These are phyloP conservation scores for Penicillium sp. DNA, from an alignment of 2,329 filamentous ascomycete genomes.

Conservation along the genomic window DNA sequence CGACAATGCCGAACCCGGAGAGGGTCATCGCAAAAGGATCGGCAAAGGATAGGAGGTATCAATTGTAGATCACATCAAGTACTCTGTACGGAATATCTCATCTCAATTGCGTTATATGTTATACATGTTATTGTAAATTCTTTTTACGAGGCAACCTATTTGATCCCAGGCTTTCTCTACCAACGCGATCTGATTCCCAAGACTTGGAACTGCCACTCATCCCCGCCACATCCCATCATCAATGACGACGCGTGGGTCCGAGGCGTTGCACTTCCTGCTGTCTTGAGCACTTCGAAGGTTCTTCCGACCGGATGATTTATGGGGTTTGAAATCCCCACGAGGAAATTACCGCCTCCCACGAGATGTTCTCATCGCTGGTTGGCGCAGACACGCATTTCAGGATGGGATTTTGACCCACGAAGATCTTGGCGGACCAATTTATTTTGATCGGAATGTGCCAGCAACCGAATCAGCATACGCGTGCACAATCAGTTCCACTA, in stretches of 20 bases:
- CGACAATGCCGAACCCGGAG: too few species aligned
- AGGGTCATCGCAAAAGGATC: too few species aligned
- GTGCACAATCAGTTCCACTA: conserved; percentile 1
- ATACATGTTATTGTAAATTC: too few species aligned
- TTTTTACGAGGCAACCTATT: too few species aligned
- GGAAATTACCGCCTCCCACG: background rate
- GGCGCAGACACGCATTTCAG: conserved; percentile 1
- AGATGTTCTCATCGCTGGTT: background rate
- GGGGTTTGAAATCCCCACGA: background rate
- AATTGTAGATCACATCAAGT: too few species aligned
- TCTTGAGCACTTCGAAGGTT: background rate
- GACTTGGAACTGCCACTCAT: background rate
- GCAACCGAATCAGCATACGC: conserved; percentile 6
- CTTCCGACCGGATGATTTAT: background rate
- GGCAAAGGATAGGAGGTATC: too few species aligned
- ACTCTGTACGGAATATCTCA: too few species aligned
- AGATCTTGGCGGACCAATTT: conserved; percentile 2
- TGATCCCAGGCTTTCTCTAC: too few species aligned
- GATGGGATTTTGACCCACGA: background rate
- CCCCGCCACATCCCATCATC: background rate
- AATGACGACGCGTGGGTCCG: conserved; percentile 1
- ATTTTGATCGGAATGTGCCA: background rate
- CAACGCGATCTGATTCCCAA: too few species aligned
- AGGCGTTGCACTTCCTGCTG: background rate
- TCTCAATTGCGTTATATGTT: too few species aligned